phyloP scores from a whole-genome alignment of 371 early-diverging fungal genomes.

The Dipsacomyces acuminosporus region DNA sequence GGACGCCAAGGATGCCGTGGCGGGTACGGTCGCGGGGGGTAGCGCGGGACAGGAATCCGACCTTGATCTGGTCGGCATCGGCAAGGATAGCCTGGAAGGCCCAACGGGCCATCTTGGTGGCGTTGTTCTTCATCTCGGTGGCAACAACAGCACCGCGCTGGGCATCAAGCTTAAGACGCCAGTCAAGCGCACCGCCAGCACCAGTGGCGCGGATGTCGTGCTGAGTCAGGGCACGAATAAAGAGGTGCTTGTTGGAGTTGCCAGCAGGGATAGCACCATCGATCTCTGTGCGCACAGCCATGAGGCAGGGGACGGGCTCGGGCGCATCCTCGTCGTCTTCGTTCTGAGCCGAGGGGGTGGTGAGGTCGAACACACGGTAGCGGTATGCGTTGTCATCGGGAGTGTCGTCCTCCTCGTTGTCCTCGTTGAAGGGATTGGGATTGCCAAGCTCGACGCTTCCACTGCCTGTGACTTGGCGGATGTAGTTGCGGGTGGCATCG shows the following conservation, averaged over 20 bases:
- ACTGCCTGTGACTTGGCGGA: conserved; percentile 68
- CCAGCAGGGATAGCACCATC: conserved; percentile 70
- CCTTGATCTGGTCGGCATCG: conserved; percentile 83
- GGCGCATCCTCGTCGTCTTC: conserved; percentile 30
- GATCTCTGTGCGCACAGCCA: conserved; percentile 87
- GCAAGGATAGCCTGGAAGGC: conserved; percentile 85
- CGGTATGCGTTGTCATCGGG: conserved; percentile 78
- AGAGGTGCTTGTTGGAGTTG: conserved; percentile 57
- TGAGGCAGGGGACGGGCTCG: conserved; percentile 47
- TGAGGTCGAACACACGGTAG: conserved; percentile 75
- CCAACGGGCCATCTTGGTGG: conserved; percentile 92
- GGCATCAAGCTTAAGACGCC: conserved; percentile 92
- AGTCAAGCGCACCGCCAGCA: conserved; percentile 84
- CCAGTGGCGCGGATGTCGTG: conserved; percentile 86
- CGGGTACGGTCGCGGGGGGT: conserved; percentile 74
- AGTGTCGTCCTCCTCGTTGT: conserved; percentile 54
- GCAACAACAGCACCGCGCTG: conserved; percentile 96
- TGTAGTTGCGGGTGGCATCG: conserved; percentile 81
- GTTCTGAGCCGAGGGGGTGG: conserved; percentile 49
- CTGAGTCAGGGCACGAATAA: conserved; percentile 85
- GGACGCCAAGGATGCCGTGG: conserved; percentile 81
- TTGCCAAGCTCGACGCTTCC: conserved; percentile 52
- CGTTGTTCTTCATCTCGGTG: conserved; percentile 97
- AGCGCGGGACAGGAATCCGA: conserved; percentile 81
- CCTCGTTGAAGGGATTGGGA: conserved; percentile 71